Evolutionary conservation across 768 basidiomycete species (phyloP), one percentile per base, ranked within the genome.

Genomic region (Boletus insuetus): DNA sequence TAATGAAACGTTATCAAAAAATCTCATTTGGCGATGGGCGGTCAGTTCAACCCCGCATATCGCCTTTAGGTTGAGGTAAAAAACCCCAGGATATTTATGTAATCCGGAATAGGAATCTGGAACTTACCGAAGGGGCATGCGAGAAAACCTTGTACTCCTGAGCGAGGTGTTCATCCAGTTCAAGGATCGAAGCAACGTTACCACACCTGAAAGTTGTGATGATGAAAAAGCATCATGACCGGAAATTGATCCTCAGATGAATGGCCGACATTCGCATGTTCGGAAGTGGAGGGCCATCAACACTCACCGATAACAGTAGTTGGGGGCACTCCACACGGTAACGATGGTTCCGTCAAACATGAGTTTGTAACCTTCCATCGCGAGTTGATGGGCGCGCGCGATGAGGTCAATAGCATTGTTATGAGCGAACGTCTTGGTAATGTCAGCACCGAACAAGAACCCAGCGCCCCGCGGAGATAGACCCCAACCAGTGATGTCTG

Each of bases 291-390:
- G 38, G n/a, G 17, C 22, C 34, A 44, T 14, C 42, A 49, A 52
- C 16, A 79, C 86, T 58, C 64, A 96, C 91, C 95, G 79, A 73
- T 98, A 98, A 73, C 96, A 98, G 70, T 98, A 98, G 73, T 98
- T 98, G 14, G 95, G 96, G 4, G 94, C 95, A 64, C 90, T 93
- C 95, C 96, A 98, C 39, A 98, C 94, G 9, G 96, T 98, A 32
- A 98, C 96, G 62, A 98, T 95, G 42, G 84, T 87, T 49, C 83
- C 77, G 72, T 98, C 95, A 65, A 97, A 97, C 94, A 98, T 96
- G 71, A 94, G 81, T 75, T 97, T 98, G 75, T 84, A 97, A 20
- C 94, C 94, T 73, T 97, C 94, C 92, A 96, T 96, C 2, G 92
- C 96, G 34, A 98, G 86, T 69, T 99, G 96, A 76, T 99, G 96